Evolutionary conservation across 345 rosid species (phyloP).

Genomic region (Syzygium aqueum): DNA sequence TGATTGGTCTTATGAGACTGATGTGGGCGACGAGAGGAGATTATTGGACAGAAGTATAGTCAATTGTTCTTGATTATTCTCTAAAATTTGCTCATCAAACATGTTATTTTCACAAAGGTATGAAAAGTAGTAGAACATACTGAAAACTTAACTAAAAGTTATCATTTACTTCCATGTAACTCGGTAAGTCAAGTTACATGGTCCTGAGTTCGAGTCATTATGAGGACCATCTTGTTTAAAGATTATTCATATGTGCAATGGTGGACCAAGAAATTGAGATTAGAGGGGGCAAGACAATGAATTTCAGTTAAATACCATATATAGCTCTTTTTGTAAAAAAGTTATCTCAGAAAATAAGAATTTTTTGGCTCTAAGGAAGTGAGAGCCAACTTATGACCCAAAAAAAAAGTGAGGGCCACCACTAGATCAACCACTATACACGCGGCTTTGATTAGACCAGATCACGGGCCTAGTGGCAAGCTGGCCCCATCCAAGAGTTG

Average conservation of each 20-base stretch:
- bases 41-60: neutral
- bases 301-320: neutral
- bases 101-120: neutral
- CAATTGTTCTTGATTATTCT: neutral
- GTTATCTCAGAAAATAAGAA: neutral
- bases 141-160: neutral
- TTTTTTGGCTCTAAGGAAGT: neutral
- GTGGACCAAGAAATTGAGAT: neutral
- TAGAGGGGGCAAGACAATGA: neutral
- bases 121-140: neutral
- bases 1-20: neutral
- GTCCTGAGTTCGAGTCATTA: neutral
- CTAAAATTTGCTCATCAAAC: neutral
- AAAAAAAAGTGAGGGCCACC: neutral
- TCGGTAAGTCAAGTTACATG: neutral
- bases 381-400: neutral
- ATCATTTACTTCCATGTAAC: neutral
- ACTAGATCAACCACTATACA: neutral
- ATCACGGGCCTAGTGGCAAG: neutral
- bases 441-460: neutral
- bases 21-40: neutral
- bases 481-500: neutral
- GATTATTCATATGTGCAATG: neutral
- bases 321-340: neutral
- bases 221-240: neutral